Evolutionary conservation across 805 yeast species (phyloP), one percentile per base, ranked within the genome.

Genomic region (Candida gorgasii): DNA sequence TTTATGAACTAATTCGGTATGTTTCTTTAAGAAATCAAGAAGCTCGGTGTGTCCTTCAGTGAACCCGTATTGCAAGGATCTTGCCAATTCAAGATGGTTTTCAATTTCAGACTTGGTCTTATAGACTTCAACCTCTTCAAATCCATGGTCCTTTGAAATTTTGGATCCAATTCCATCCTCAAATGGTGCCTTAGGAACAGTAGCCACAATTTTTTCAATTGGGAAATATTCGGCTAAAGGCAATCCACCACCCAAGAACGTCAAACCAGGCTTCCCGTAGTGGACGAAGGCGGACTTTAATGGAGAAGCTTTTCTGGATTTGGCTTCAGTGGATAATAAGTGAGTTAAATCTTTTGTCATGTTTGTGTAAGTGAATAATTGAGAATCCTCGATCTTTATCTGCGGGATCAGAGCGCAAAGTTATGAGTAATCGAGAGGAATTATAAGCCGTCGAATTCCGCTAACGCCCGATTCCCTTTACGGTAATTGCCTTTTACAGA

Each of bases 201-300:
- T 79, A 11, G 85, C 84, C 16, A 75, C 61, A 44, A 92, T 62
- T 51, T 80, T 78, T 55, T 89, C 88, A 77, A 92, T 88, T 33
- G 99, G 98, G 77, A 92, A 92, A 66, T 87, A 86, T 49, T 86
- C 92, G 18, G 96, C 71, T 61, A 88, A 69, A 11, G 99, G 99
- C 54, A 92, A 77, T 6, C 99, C 99, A 55, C 98, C 99, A 42
- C 97, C 98, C 43, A 92, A 77, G 60, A 89, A 90, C 43, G 89
- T 82, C 58, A 93, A 73, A 40, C 83, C 79, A 24, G 96, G 96
- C 49, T 79, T 75, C 32, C 72, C 69, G 57, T 72, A 84, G 70
- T 86, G 84, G 59, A 80, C 81, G 73, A 92, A 88, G 13, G 95
- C 95, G 29, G 80, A 68, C 69, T 93, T 92, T 65, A 92, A 76